Evolutionary conservation across 352 stramenopile genomes (phyloP), one percentile per base, ranked within the genome.

Genomic region (Phytophthora colocasiae): DNA sequence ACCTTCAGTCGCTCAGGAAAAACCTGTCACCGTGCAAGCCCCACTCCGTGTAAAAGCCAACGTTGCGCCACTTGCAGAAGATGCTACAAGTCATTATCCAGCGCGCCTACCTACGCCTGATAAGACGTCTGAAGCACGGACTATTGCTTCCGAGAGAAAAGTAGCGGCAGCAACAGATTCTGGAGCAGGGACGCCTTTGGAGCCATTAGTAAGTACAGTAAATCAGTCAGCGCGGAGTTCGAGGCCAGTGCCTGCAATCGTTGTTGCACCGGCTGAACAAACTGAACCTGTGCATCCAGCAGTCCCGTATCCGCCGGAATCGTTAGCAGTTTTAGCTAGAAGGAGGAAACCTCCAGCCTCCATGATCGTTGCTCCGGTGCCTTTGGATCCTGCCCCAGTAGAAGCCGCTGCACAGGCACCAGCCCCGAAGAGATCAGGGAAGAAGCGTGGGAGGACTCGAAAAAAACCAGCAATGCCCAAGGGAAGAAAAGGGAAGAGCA

Each of bases 401-500:
- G 17, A 17, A 22, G 22, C n/a, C 14, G 10, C 41, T 51, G 2
- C 15, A 52, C 34, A 58, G 53, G 9, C 36, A 32, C 26, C 58
- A 45, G n/a, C 43, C 7, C 19, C 54, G 0, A 71, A 48, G 10
- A 68, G 51, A 22, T 61, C 39, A 22, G 45, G 67, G 14, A 84
- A 72, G 54, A 84, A 84, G 26, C 71, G 76, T 26, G 46, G 54
- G 11, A 55, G 76, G 15, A 49, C 48, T 19, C 56, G 26, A 19
- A 69, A 64, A 14, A 67, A 70, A 1, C 5, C 24, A 0, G 53
- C 29, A 38, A 22, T 34, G 12, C 36, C 48, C 34, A 69, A 66
- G 34, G 52, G 32, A 11, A 47, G 22, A 4, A 73, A 67, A 60
- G 40, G 53, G 19, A 66, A 63, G 56, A 43, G 43, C 8, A 80